A percentile compares a stretch with the other conserved stretches of the same genome.
These are phyloP conservation scores for Rubroshorea leprosula DNA, from an alignment of 345 rosid species.

Conservation along the genomic window DNA sequence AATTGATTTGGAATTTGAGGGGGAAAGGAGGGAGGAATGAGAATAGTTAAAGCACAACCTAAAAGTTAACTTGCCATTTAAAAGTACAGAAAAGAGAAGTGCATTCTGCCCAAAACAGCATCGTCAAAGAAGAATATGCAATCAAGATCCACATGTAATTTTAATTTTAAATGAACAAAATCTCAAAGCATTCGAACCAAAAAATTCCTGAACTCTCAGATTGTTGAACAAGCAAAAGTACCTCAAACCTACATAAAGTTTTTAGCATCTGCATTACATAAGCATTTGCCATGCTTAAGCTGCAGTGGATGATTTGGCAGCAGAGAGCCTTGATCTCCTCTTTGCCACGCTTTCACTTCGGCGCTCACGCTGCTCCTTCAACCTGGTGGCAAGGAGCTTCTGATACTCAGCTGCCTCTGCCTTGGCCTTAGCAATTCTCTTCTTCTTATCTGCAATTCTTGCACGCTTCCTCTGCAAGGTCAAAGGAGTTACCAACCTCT, in stretches of 20 bases:
- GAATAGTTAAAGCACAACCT: too few species aligned
- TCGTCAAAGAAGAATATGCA: too few species aligned
- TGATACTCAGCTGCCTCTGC: slow-evolving; percentile 87
- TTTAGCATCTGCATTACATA: not conserved
- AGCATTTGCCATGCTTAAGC: slow-evolving; percentile 31
- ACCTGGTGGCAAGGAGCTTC: slow-evolving; percentile 74
- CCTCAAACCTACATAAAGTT: not conserved
- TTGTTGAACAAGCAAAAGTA: slow-evolving; percentile 4
- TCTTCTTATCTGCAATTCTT: slow-evolving; percentile 79
- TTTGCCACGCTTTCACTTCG: slow-evolving; percentile 93
- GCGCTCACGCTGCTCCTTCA: slow-evolving; percentile 83
- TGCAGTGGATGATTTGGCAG: slow-evolving; percentile 61
- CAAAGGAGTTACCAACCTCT: slow-evolving; percentile 87
- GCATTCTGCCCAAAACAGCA: too few species aligned
- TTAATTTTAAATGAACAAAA: not conserved
- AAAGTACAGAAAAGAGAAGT: too few species aligned
- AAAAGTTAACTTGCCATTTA: too few species aligned
- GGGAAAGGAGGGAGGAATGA: too few species aligned
- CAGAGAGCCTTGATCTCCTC: slow-evolving; percentile 77
- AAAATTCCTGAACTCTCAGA: not conserved
- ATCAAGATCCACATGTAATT: too few species aligned
- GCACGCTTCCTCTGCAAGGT: slow-evolving; percentile 81
- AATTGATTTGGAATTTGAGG: too few species aligned
- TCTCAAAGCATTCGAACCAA: not conserved
- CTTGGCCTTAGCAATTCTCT: slow-evolving; percentile 80